Base-by-base conservation (phyloP, 2,329 filamentous ascomycete species). In the Shiraia sp. region DNA sequence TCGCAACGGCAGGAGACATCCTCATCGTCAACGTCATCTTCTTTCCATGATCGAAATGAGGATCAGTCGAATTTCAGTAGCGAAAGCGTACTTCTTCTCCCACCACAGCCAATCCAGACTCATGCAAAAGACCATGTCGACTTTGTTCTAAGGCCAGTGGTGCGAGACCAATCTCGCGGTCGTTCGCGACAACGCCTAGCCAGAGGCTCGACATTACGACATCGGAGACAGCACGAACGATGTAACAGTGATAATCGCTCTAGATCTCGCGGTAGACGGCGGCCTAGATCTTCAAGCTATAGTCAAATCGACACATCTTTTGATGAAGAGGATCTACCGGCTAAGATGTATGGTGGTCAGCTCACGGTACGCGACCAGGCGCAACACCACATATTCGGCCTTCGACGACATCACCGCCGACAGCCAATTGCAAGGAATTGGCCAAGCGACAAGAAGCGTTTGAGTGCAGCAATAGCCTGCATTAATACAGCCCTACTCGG, bases 381-480 rank as follows among this genome's bases (percentile, higher is more conserved):
- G 23, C 52, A 51, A 26, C 64, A 57, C 27, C 71, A 72, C 32
- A 68, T 60, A 6, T 75, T 72, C 41, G 73, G 62, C 49, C 64
- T 72, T 4, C 70, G 61, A 33, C 68, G 56, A 4, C 44, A 71
- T 45, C 79, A 84, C 53, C 79, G 77, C 47, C 75, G 79, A 17
- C 80, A 84, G 45, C 82, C 84, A 0, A 82, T 89, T 56, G 86
- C 87, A 22, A 78, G 87, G 59, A 85, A 90, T 55, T 92, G 81
- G 88, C 81, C 80, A 10, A 74, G 77, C 6, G 63, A 70, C 14
- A 81, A 85, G 51, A 92, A 91, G 66, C 74, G 85, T 45, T 80
- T 87, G 46, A 79, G 82, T 16, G 87, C 88, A 3, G 68, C 76
- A 3, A 80, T 89, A 43, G 82, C 86, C 8, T 91, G 88, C 60